Evolutionary conservation across 805 yeast species (phyloP), one percentile per base, ranked within the genome.

Genomic region (Wickerhamomyces pijperi): DNA sequence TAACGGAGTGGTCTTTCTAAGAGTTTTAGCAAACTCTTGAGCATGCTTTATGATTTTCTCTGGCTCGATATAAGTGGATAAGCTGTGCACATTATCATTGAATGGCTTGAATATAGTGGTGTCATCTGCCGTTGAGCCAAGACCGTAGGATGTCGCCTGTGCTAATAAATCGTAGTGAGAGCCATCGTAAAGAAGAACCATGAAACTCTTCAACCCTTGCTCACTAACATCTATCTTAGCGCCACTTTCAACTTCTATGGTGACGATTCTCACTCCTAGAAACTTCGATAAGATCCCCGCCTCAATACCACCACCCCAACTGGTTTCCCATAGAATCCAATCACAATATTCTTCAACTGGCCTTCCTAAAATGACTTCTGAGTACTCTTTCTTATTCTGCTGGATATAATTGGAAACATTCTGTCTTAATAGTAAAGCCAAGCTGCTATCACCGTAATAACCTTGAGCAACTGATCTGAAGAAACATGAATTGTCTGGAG

Each of bases 251-350:
- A 82, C 74, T 49, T 82, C 92, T 21, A 79, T 53, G 11, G 85
- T 75, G 39, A 68, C 62, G 33, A 82, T 75, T 3, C 70, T 63
- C 5, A 78, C 56, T 5, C 63, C 61, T 32, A 78, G 63, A 44
- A 67, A 64, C 28, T 67, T 63, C 2, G 83, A 67, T 21, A 82
- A 53, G 6, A 82, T 78, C 8, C 76, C 74, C 35, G 82, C 58
- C 52, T 82, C 94, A 36, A 82, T 81, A 3, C 85, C 90, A 6
- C 94, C 94, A 23, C 94, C 94, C 94, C 92, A 82, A 15, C 81
- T 68, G 28, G 67, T 74, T 16, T 67, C 68, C 40, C 67, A 60
- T 35, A 53, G 46, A 18, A 82, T 82, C 90, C 92, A 82, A 6
- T 58, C 44, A 28, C 70, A 58, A 51, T 82, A 82, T 9, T 71